Evolutionary conservation across 1,139 yeast genomes (phyloP).

Genomic region (Suhomyces bokatorum): DNA sequence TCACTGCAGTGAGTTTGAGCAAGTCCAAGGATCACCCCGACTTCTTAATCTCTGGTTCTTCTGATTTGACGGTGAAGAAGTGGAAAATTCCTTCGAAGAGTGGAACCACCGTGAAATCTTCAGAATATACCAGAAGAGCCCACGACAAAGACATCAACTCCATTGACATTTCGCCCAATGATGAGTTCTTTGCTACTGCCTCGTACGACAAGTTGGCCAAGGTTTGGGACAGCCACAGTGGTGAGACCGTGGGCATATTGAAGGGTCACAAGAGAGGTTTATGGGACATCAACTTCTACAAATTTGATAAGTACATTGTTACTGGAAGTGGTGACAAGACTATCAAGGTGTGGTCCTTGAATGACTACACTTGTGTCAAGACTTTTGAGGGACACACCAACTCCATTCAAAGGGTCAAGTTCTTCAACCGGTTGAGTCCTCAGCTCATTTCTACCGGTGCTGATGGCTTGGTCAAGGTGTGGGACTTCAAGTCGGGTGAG

Average conservation of each 20-base stretch:
- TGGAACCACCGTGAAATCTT: slow-evolving; percentile 41
- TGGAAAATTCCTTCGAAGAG: slow-evolving; percentile 68
- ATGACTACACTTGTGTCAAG: slow-evolving; percentile 69
- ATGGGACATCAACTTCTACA: slow-evolving; percentile 87
- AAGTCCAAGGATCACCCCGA: slow-evolving; percentile 59
- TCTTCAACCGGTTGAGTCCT: slow-evolving; percentile 57
- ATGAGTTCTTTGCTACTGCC: slow-evolving; percentile 85
- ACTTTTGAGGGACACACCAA: slow-evolving; percentile 96
- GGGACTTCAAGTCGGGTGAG: slow-evolving; percentile 83
- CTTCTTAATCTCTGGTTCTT: slow-evolving; percentile 81
- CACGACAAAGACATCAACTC: slow-evolving; percentile 96
- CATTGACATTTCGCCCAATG: slow-evolving; percentile 85
- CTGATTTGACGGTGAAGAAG: slow-evolving; percentile 85
- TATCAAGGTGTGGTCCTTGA: slow-evolving; percentile 82
- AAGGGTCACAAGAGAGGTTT: slow-evolving; percentile 92
- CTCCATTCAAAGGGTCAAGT: slow-evolving; percentile 80
- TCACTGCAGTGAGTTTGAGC: slow-evolving; percentile 80
- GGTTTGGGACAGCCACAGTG: slow-evolving; percentile 78
- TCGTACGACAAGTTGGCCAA: slow-evolving; percentile 94
- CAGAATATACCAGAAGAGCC: slow-evolving; percentile 89
- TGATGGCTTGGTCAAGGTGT: slow-evolving; percentile 87
- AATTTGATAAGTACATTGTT: slow-evolving; percentile 69
- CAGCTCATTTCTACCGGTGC: slow-evolving; percentile 88
- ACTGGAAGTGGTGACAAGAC: slow-evolving; percentile 93
- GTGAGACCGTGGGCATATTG: slow-evolving; percentile 82